Evolutionary conservation across 1,284 basidiomycete species (phyloP).

Genomic region (Clitocybe nebularis): DNA sequence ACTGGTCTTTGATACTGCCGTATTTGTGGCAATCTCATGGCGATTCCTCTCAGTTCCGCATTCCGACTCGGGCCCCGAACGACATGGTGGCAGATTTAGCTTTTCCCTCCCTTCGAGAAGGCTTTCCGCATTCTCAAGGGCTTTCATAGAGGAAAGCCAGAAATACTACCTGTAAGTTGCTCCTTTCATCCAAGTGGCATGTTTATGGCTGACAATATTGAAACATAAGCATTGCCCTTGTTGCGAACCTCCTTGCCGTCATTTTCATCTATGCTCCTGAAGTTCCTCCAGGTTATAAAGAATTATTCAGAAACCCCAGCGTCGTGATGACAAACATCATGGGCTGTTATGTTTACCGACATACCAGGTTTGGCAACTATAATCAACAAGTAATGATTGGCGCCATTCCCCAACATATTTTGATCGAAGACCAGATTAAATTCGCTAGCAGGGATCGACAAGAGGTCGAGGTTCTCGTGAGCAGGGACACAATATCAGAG

Average conservation of each 20-base stretch:
- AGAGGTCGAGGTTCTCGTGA: too few relatives aligned
- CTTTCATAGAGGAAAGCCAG: conserved; percentile 14
- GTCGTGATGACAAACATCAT: conserved; percentile 9
- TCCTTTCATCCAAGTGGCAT: not conserved
- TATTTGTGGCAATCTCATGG: conserved; percentile 13
- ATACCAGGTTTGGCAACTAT: conserved; percentile 8
- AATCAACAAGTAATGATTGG: too few relatives aligned
- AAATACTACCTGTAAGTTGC: conserved; percentile 16
- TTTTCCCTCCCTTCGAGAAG: not conserved
- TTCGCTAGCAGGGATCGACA: too few relatives aligned
- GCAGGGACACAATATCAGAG: too few relatives aligned
- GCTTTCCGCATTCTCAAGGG: conserved; percentile 13
- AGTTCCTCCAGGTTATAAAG: conserved; percentile 1
- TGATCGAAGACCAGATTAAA: too few relatives aligned
- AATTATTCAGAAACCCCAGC: not conserved
- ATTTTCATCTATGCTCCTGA: not conserved
- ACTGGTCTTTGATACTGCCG: conserved; percentile 9
- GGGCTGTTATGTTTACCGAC: conserved; percentile 11
- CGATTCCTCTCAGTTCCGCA: not conserved
- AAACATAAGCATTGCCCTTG: conserved; percentile 4
- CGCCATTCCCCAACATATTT: too few relatives aligned
- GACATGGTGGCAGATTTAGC: not conserved
- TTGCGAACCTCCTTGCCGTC: conserved; percentile 6
- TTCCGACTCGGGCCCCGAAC: too few relatives aligned
- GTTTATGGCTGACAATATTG: not conserved